A percentile compares a stretch with the other conserved stretches of the same genome.
These are phyloP conservation scores for Cytospora piceae DNA, from an alignment of 2,329 filamentous ascomycete genomes.

Conservation along the genomic window DNA sequence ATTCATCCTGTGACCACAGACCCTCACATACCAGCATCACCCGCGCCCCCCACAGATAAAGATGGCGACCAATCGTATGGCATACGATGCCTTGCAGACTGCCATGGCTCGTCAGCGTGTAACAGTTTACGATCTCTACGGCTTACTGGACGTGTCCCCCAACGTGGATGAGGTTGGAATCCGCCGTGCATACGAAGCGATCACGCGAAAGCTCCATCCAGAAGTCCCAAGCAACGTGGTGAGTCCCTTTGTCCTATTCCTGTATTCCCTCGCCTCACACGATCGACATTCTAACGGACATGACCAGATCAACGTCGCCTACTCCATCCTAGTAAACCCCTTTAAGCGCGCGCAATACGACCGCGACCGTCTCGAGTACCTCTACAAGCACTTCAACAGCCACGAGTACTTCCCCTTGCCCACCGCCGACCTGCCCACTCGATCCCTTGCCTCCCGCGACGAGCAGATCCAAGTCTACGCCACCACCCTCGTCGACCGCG, in stretches of 20 bases:
- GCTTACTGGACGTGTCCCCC: slow-evolving; percentile 21
- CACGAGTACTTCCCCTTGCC: slow-evolving; percentile 18
- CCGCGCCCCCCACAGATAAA: background rate
- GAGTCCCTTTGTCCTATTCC: background rate
- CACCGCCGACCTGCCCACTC: background rate
- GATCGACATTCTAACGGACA: background rate
- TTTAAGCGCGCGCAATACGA: slow-evolving; percentile 29
- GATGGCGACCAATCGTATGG: slow-evolving; percentile 9
- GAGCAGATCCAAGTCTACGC: slow-evolving; percentile 28
- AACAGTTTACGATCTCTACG: slow-evolving; percentile 27
- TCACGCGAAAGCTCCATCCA: slow-evolving; percentile 12
- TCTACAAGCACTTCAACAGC: slow-evolving; percentile 18
- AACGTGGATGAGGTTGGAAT: slow-evolving; percentile 23
- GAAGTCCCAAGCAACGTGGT: slow-evolving; percentile 17
- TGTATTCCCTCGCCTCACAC: background rate
- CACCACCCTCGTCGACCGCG: slow-evolving; percentile 16
- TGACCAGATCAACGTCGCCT: slow-evolving; percentile 22
- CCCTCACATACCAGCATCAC: background rate
- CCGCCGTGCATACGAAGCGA: slow-evolving; percentile 16
- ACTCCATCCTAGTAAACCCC: slow-evolving; percentile 18
- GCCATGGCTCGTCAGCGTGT: slow-evolving; percentile 21
- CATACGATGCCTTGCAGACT: slow-evolving; percentile 12
- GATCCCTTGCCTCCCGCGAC: slow-evolving; percentile 1
- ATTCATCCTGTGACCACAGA: background rate
- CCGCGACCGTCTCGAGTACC: slow-evolving; percentile 28